A percentile compares a stretch with the other conserved stretches of the same genome.
These are phyloP conservation scores for Sapria himalayana DNA, from an alignment of 345 rosid species.

Conservation along the genomic window DNA sequence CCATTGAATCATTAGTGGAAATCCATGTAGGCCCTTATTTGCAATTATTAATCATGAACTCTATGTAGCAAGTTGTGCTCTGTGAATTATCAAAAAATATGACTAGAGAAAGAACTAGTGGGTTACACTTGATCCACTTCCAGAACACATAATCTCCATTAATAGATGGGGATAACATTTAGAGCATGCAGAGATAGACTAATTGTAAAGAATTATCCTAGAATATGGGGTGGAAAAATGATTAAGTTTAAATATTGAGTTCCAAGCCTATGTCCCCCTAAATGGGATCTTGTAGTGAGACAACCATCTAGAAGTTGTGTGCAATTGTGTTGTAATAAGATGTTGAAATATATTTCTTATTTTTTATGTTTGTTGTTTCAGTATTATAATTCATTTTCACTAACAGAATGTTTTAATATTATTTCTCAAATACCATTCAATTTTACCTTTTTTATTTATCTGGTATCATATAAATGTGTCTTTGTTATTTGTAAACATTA, in stretches of 20 bases:
- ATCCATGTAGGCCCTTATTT: slow-evolving; percentile 49
- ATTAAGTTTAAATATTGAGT: slow-evolving; percentile 62
- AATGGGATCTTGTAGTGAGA: slow-evolving; percentile 58
- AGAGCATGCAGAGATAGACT: slow-evolving; percentile 49
- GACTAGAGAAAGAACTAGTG: slow-evolving; percentile 32
- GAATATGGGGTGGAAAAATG: slow-evolving; percentile 20
- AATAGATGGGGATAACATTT: slow-evolving; percentile 77
- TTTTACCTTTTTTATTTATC: too few species aligned
- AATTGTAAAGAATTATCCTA: slow-evolving; percentile 42
- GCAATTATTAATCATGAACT: slow-evolving; percentile 58
- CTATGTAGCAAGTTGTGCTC: slow-evolving; percentile 48
- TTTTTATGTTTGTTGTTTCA: too few species aligned
- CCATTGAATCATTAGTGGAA: slow-evolving; percentile 10
- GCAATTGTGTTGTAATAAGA: slow-evolving; percentile 90
- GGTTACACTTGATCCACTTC: slow-evolving; percentile 35
- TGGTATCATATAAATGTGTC: too few species aligned
- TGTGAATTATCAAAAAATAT: slow-evolving; percentile 31
- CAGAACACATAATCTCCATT: slow-evolving; percentile 30
- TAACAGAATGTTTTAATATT: too few species aligned
- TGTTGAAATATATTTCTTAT: slow-evolving; percentile 45
- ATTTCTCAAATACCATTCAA: too few species aligned
- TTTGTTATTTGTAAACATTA: too few species aligned
- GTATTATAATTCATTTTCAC: too few species aligned
- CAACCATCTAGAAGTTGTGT: slow-evolving; percentile 66
- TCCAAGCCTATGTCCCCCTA: slow-evolving; percentile 53